Conservation (phyloP, 2,329 filamentous ascomycete species). For the Bretziella fagacearum region DNA sequence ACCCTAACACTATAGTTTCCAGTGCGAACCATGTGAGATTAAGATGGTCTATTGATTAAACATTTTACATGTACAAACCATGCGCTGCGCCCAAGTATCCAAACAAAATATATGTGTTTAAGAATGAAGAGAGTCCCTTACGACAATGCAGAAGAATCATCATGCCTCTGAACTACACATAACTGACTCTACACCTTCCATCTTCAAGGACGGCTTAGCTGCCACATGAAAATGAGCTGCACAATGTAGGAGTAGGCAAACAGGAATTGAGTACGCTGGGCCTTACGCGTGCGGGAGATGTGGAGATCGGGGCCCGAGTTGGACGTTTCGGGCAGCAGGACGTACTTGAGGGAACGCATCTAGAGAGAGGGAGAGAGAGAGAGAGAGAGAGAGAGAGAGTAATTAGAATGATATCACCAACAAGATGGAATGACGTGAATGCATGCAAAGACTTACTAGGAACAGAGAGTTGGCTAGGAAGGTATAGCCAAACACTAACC, state of each 20-base stretch:
- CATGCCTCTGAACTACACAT: too few relatives aligned
- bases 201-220: conserved; percentile 34
- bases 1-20: too few relatives aligned
- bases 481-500: conserved; percentile 78
- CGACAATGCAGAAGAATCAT: too few relatives aligned
- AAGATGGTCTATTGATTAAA: too few relatives aligned
- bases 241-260: conserved; percentile 90
- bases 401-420: conserved; percentile 26
- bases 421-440: conserved; percentile 88
- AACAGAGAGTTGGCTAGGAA: conserved; percentile 93
- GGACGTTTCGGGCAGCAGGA: conserved; percentile 71
- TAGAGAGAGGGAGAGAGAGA: too few relatives aligned
- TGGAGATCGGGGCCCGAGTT: conserved; percentile 44
- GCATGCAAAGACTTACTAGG: conserved; percentile 62
- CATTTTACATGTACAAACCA: too few relatives aligned
- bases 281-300: conserved; percentile 65
- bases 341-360: conserved; percentile 91
- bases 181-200: too few relatives aligned
- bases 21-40: too few relatives aligned
- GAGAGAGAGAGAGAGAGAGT: not conserved
- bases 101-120: too few relatives aligned
- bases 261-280: conserved; percentile 76
- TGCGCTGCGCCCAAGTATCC: too few relatives aligned
- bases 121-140: too few relatives aligned
- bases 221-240: conserved; percentile 90